Conservation (phyloP, 805 yeast species). For the Kodamaea fukazawae region DNA sequence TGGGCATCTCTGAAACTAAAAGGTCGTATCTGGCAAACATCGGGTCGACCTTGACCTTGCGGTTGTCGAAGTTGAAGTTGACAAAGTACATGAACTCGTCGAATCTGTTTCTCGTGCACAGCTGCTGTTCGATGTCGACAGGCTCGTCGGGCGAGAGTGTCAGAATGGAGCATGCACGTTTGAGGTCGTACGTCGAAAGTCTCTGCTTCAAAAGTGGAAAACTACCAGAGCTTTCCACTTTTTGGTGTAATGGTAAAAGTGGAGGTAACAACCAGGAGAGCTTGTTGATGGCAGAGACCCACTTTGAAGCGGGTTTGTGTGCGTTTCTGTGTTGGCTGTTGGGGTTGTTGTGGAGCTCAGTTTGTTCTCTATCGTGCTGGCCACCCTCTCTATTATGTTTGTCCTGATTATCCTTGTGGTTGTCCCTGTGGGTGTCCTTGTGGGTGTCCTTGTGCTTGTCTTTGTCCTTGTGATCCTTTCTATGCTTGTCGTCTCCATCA, state of each 20-base stretch:
- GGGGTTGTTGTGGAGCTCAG: not conserved
- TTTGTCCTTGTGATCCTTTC: not conserved
- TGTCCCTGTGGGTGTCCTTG: not conserved
- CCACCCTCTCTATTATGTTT: not conserved
- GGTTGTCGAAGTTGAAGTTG: constrained; percentile 22
- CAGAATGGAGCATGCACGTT: constrained; percentile 14
- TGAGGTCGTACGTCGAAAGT: constrained; percentile 20
- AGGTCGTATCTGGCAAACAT: constrained; percentile 22
- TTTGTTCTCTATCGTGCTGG: not conserved
- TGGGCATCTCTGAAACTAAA: constrained; percentile 16
- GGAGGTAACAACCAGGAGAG: constrained; percentile 24
- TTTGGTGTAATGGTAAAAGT: constrained; percentile 14
- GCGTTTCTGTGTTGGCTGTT: not conserved
- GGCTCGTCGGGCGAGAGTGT: constrained; percentile 9
- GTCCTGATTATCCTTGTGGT: not conserved
- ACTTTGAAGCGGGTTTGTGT: not conserved
- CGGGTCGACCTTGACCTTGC: constrained; percentile 23
- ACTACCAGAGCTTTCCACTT: constrained; percentile 5
- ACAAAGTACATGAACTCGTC: constrained; percentile 14
- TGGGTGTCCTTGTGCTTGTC: not conserved
- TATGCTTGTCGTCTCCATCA: not conserved
- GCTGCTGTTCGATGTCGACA: constrained; percentile 4
- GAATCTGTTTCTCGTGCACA: constrained; percentile 8
- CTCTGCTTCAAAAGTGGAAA: constrained; percentile 16
- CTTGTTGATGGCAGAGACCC: constrained; percentile 14